phyloP scores from a whole-genome alignment of 2,329 filamentous ascomycete genomes.

The Bipolaris victoriae region DNA sequence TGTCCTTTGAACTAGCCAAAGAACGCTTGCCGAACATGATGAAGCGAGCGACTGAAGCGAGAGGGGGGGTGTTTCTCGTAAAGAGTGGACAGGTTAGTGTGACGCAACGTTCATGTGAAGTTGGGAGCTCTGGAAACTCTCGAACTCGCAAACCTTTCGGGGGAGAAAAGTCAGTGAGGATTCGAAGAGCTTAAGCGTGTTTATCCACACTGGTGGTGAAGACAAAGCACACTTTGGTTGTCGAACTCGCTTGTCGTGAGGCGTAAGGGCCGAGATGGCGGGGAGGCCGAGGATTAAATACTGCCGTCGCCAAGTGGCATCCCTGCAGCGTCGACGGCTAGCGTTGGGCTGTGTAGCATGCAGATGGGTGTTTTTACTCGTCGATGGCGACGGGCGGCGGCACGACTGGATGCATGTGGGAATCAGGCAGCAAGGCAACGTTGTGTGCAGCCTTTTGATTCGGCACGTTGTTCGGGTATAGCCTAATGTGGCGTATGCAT shows the following conservation, averaged over 20 bases:
- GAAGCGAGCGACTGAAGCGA: constrained; percentile 53
- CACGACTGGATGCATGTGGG: constrained; percentile 20
- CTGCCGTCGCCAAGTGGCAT: constrained; percentile 35
- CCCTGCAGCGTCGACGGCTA: constrained; percentile 37
- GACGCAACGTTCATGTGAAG: constrained; percentile 58
- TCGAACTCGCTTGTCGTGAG: constrained; percentile 51
- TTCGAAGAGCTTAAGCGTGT: constrained; percentile 47
- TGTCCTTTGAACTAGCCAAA: constrained; percentile 76
- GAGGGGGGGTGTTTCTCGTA: constrained; percentile 52
- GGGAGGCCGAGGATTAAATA: constrained; percentile 43
- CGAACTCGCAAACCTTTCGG: constrained; percentile 43
- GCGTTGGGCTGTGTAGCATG: constrained; percentile 39
- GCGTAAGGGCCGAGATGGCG: constrained; percentile 41
- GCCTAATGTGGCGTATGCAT: constrained; percentile 26
- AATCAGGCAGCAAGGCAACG: constrained; percentile 33
- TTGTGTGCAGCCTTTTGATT: constrained; percentile 21
- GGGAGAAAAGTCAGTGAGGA: constrained; percentile 39
- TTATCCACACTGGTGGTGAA: constrained; percentile 44
- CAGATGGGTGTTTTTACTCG: constrained; percentile 32
- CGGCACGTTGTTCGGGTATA: constrained; percentile 27
- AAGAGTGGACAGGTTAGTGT: constrained; percentile 57
- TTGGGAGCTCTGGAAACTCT: constrained; percentile 62
- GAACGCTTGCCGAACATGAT: constrained; percentile 88
- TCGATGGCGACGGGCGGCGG: constrained; percentile 27
- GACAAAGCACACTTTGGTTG: constrained; percentile 48